These are phyloP conservation scores for Pedinophyceae sp. DNA, from an alignment of 139 green algal species.

Conservation along the genomic window DNA sequence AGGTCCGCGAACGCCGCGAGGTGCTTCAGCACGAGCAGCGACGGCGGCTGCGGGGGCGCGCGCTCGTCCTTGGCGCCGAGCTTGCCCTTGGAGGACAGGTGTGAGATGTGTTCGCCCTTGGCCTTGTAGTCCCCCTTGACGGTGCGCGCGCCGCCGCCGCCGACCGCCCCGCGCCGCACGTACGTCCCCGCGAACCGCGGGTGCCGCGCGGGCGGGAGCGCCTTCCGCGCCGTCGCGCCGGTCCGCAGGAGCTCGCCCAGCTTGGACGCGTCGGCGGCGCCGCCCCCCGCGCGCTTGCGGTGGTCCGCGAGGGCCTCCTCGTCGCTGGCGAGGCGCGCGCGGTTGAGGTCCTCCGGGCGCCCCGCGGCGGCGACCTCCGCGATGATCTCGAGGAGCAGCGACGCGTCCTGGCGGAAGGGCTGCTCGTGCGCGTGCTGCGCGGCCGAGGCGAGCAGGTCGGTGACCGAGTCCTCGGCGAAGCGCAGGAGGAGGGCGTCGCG, in stretches of 20 bases:
- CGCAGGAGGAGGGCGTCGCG: constrained; percentile 27
- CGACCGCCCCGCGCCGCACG: too few species aligned
- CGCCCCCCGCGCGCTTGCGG: too few species aligned
- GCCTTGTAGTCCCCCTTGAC: too few species aligned
- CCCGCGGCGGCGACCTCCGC: constrained; percentile 14
- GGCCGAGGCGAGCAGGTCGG: constrained; percentile 55
- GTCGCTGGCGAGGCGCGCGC: constrained; percentile 15
- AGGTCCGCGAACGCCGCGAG: constrained; percentile 22
- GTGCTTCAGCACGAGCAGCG: constrained; percentile 15
- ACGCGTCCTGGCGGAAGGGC: constrained; percentile 35
- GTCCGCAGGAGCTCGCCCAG: too few species aligned
- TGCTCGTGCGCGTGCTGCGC: constrained; percentile 26
- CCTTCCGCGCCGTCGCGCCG: too few species aligned
- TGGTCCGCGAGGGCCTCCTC: constrained; percentile 28
- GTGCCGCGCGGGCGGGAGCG: too few species aligned
- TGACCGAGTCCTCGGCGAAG: constrained; percentile 37
- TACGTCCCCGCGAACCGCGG: too few species aligned
- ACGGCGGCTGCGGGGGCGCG: constrained; percentile 3
- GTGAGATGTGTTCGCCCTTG: too few species aligned
- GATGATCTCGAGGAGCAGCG: constrained; percentile 57
- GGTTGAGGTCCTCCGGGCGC: constrained; percentile 11
- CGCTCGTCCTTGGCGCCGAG: too few species aligned
- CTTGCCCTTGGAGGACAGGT: too few species aligned
- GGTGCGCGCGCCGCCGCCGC: too few species aligned
- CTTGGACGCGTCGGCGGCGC: too few species aligned